Percentiles rank a stretch among this genome's conserved stretches.
These are phyloP conservation scores for Aspergillus proliferans DNA, from an alignment of 2,329 filamentous ascomycete genomes.

Conservation along the genomic window DNA sequence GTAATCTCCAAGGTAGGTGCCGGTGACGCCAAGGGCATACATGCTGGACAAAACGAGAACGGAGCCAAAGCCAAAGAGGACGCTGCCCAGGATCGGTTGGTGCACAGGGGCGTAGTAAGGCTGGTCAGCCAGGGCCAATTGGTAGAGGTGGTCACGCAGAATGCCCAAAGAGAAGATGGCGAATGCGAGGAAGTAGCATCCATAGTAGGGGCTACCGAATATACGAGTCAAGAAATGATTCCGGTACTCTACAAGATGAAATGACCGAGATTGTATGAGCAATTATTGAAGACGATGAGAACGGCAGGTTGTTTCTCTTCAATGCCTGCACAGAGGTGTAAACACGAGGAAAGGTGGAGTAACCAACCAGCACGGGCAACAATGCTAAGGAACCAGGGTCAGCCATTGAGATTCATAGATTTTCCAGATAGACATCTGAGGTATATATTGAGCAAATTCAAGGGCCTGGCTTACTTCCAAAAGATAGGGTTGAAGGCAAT, in stretches of 20 bases:
- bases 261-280: slow-evolving; percentile 9
- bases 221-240: slow-evolving; percentile 82
- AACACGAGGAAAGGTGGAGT: slow-evolving; percentile 10
- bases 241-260: slow-evolving; percentile 65
- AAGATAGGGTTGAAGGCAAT: slow-evolving; percentile 98
- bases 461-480: slow-evolving; percentile 79
- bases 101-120: slow-evolving; percentile 70
- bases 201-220: slow-evolving; percentile 70
- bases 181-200: slow-evolving; percentile 82
- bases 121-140: slow-evolving; percentile 69
- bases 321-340: background rate
- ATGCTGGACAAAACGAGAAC: slow-evolving; percentile 81
- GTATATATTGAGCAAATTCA: slow-evolving; percentile 4
- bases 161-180: slow-evolving; percentile 91
- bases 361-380: slow-evolving; percentile 69
- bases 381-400: slow-evolving; percentile 50
- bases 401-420: slow-evolving; percentile 5
- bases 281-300: slow-evolving; percentile 2
- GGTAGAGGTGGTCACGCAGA: slow-evolving; percentile 80
- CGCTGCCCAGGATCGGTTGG: slow-evolving; percentile 59
- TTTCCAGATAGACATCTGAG: background rate
- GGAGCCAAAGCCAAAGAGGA: slow-evolving; percentile 70
- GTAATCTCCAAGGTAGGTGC: slow-evolving; percentile 96
- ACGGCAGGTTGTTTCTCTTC: background rate
- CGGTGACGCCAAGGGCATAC: slow-evolving; percentile 86